A percentile compares a stretch with the other conserved stretches of the same genome.
Evolutionary conservation across 768 basidiomycete genomes (phyloP).

Genomic region (Exsudoporus frostii): DNA sequence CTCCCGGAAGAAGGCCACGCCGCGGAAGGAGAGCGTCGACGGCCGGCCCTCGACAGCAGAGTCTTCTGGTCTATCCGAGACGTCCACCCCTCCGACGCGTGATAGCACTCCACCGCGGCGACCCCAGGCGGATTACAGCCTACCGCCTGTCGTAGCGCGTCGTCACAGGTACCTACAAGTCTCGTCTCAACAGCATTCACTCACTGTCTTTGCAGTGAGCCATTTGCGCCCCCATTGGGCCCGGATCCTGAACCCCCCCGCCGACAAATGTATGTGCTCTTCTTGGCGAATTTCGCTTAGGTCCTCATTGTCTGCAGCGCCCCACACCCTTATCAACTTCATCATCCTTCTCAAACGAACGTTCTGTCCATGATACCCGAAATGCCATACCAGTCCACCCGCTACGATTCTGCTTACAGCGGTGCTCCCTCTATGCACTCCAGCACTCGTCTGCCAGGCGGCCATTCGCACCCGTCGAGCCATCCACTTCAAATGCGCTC

Average conservation of each 20-base stretch:
- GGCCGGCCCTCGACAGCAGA: slow-evolving; percentile 72
- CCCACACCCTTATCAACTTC: slow-evolving; percentile 42
- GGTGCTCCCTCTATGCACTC: slow-evolving; percentile 31
- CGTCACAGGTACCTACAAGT: slow-evolving; percentile 36
- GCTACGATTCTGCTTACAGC: slow-evolving; percentile 52
- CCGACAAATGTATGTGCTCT: slow-evolving; percentile 44
- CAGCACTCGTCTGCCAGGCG: slow-evolving; percentile 36
- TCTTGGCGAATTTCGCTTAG: not conserved
- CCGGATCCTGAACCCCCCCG: slow-evolving; percentile 43
- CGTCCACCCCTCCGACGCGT: slow-evolving; percentile 69
- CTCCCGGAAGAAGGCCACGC: slow-evolving; percentile 59
- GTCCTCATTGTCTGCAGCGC: slow-evolving; percentile 32
- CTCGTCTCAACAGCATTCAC: slow-evolving; percentile 1
- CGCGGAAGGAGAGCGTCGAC: slow-evolving; percentile 57
- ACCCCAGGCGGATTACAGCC: slow-evolving; percentile 36
- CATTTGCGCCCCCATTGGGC: slow-evolving; percentile 42
- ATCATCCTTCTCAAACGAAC: slow-evolving; percentile 41
- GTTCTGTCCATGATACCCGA: slow-evolving; percentile 60
- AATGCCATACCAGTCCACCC: slow-evolving; percentile 47
- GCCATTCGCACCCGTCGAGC: slow-evolving; percentile 24
- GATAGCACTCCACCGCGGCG: slow-evolving; percentile 63
- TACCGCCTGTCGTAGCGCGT: slow-evolving; percentile 38
- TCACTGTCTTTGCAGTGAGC: slow-evolving; percentile 36
- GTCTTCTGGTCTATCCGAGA: slow-evolving; percentile 68
- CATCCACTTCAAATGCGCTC: slow-evolving; percentile 46